Conservation (phyloP, 139 green algal species). For the Medakamo hakoo region DNA sequence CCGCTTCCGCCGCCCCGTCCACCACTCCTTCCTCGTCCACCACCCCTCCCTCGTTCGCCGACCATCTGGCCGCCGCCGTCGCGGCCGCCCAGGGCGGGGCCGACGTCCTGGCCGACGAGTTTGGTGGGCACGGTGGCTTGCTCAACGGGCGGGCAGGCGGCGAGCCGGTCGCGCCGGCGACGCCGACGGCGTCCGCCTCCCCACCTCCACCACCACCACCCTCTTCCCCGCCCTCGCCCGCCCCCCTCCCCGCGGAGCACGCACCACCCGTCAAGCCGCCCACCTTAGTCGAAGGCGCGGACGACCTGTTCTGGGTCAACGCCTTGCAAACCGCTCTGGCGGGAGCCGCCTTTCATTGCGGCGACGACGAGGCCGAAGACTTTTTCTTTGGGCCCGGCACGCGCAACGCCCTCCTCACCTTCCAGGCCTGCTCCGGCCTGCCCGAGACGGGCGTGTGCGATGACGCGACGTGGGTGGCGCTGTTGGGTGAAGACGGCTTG, state of each 20-base stretch:
- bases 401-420: slow-evolving; percentile 21
- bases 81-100: not conserved
- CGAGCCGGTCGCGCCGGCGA: too few relatives aligned
- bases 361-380: slow-evolving; percentile 49
- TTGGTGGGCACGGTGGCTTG: not conserved
- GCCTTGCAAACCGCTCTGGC: slow-evolving; percentile 33
- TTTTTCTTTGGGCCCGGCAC: slow-evolving; percentile 32
- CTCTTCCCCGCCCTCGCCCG: not conserved
- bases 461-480: slow-evolving; percentile 34
- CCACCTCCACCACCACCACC: not conserved
- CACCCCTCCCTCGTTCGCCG: not conserved
- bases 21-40: too few relatives aligned
- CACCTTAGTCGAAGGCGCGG: slow-evolving; percentile 31
- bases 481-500: slow-evolving; percentile 31
- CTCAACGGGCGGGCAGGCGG: not conserved
- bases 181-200: not conserved
- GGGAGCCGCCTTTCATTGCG: slow-evolving; percentile 36
- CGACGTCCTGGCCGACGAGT: not conserved
- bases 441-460: slow-evolving; percentile 52
- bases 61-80: not conserved
- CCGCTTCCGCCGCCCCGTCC: not conserved
- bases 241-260: slow-evolving; percentile 6
- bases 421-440: slow-evolving; percentile 40
- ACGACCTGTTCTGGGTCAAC: slow-evolving; percentile 68
- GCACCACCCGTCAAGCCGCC: slow-evolving; percentile 15